Evolutionary conservation across 2,329 filamentous ascomycete species (phyloP).

Genomic region (Cercospora janseana): DNA sequence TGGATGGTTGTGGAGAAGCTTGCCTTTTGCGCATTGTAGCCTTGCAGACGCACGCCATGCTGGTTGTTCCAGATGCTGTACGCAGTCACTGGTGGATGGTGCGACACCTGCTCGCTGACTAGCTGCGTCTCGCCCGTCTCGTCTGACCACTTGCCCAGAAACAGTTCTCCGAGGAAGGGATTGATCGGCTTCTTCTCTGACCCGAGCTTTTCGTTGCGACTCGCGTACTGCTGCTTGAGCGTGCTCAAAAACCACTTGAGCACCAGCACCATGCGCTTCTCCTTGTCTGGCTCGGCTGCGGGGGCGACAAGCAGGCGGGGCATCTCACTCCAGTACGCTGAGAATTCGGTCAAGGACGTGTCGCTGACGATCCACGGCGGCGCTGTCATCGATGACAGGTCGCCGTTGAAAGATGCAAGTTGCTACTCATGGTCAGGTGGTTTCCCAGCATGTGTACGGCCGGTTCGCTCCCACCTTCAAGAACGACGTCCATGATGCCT

Average conservation of each 20-base stretch:
- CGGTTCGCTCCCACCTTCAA: constrained; percentile 44
- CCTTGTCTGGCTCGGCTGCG: constrained; percentile 72
- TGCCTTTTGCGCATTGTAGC: constrained; percentile 95
- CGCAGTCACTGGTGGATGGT: constrained; percentile 92
- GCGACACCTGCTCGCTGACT: constrained; percentile 92
- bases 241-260: constrained; percentile 95
- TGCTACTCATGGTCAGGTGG: constrained; percentile 41
- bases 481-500: constrained; percentile 51
- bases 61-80: constrained; percentile 88
- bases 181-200: constrained; percentile 98
- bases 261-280: constrained; percentile 81
- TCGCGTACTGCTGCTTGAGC: constrained; percentile 79
- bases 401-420: constrained; percentile 56
- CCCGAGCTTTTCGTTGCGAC: constrained; percentile 73
- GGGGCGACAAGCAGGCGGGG: constrained; percentile 73
- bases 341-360: constrained; percentile 57
- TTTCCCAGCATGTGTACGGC: neutral
- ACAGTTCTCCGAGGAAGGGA: constrained; percentile 92
- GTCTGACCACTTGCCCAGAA: constrained; percentile 87
- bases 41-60: constrained; percentile 71
- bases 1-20: constrained; percentile 92
- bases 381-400: constrained; percentile 56
- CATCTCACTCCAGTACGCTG: constrained; percentile 58
- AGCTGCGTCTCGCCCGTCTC: constrained; percentile 77
- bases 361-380: constrained; percentile 57